Base-by-base conservation (phyloP, 768 basidiomycete species). In the Rhizopogon vesiculosus region DNA sequence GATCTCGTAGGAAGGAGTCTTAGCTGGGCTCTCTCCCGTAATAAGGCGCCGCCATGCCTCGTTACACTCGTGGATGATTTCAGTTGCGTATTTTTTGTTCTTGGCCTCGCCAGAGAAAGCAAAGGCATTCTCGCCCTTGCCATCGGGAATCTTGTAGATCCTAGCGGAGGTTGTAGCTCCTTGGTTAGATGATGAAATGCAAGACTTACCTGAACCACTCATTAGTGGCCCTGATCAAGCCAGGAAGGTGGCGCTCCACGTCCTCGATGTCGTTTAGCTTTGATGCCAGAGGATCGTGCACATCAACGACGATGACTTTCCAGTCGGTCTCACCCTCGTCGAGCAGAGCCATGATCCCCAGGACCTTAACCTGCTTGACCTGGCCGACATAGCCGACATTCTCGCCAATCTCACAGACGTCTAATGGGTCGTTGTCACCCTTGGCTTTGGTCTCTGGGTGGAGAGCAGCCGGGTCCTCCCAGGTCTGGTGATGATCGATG, bases 301-400 rank as follows among this genome's bases (percentile, higher is more conserved):
- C 83, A 70, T 98, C 97, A 62, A 98, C 93, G 70, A 96, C 97
- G 74, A 99, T 85, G 77, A 99, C 91, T 76, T 99, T 99, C 97
- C 97, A 99, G 79, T 98, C 97, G 62, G 97, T 98, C 79, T 98
- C 97, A 65, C 97, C 97, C 72, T 98, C 97, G 69, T 99, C 97
- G 62, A 98, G 87, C 56, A 98, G 81, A 56, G 97, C 97, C 96
- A 98, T 98, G 84, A 98, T 96, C 59, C 97, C 97, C 66, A 99
- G 91, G 62, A 99, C 91, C 81, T 99, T 99, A 84, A 99, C 97
- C 74, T 98, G 97, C 79, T 98, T 99, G 73, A 99, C 84, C 72
- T 98, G 95, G 55, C 97, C 97, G 59, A 87, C 85, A 72, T 94
- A 93, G 62, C 96, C 97, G 65, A 98, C 91, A 73, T 95, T 91